Evolutionary conservation across 2,329 filamentous ascomycete species (phyloP), one percentile per base, ranked within the genome.

Genomic region (Pseudogymnoascus sp.): DNA sequence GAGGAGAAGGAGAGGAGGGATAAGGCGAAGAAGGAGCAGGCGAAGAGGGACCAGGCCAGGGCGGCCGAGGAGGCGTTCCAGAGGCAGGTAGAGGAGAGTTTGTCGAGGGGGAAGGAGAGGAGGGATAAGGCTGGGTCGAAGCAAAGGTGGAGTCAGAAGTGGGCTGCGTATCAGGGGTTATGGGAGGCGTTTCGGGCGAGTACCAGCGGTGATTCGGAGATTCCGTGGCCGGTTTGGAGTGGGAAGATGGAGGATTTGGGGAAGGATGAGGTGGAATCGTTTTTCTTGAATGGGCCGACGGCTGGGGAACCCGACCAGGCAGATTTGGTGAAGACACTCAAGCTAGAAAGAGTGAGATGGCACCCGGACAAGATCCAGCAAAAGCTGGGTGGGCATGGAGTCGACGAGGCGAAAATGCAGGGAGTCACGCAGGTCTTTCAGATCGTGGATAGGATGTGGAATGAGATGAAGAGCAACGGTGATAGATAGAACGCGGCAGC

Each of bases 311-410:
- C 72, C 26, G 69, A 66, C n/a, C 65, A 72, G 51, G 68, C 66
- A 8, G 76, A 78, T 64, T 63, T 83, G 18, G 62, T 76, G 12
- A 78, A 81, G 51, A 73, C 82, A 4, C 79, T 97, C 62, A 96
- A 96, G 75, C 79, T 85, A 4, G 95, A 99, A 78, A 85, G 95
- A 61, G 87, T 97, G 16, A 83, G 92, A 14, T 99, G 95, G 95
- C 95, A 99, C 78, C 95, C 95, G 3, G 95, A 99, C 77, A 99
- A 97, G 80, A 89, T 97, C 63, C 91, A 97, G 78, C 95, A 97
- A 77, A 85, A 86, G 62, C 87, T 96, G 65, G 90, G 91, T 2
- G 85, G 83, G 0, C 78, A 84, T 65, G 79, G 81, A 12, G 85
- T 96, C 60, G 88, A 93, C 59, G 81, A 85, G 23, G 81, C 81